Percentiles rank a stretch among this genome's conserved stretches.
These are phyloP conservation scores for Nemania sp. DNA, from an alignment of 2,329 filamentous ascomycete species.

Conservation along the genomic window DNA sequence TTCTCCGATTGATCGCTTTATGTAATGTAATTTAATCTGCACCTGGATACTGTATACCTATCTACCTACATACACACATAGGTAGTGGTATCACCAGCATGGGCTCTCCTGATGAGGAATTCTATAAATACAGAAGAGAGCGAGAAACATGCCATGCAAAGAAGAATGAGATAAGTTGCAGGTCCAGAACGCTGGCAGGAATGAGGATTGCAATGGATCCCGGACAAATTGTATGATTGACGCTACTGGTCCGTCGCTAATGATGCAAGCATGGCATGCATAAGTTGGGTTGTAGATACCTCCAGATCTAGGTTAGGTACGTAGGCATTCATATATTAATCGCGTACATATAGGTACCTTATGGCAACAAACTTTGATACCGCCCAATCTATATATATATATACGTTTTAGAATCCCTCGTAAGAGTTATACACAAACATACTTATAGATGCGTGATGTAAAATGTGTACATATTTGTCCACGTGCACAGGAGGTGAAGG, in stretches of 20 bases:
- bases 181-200: not conserved
- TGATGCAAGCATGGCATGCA: slow-evolving; percentile 9
- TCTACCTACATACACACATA: not conserved
- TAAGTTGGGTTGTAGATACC: slow-evolving; percentile 2
- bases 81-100: not conserved
- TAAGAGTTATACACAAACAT: not conserved
- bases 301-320: too few species aligned
- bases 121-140: not conserved
- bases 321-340: too few species aligned
- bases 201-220: not conserved
- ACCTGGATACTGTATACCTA: too few species aligned
- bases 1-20: not conserved
- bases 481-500: too few species aligned
- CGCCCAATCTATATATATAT: not conserved
- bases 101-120: not conserved
- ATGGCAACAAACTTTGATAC: too few species aligned
- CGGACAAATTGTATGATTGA: slow-evolving; percentile 4
- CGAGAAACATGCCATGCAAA: not conserved
- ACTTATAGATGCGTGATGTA: not conserved
- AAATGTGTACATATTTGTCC: not conserved
- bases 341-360: too few species aligned
- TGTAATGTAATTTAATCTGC: too few species aligned
- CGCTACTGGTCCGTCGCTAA: not conserved
- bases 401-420: not conserved
- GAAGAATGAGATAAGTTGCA: not conserved